A percentile compares a stretch with the other conserved stretches of the same genome.
Evolutionary conservation across 1,284 basidiomycete species (phyloP).

Genomic region (Apiotrichum laibachii): DNA sequence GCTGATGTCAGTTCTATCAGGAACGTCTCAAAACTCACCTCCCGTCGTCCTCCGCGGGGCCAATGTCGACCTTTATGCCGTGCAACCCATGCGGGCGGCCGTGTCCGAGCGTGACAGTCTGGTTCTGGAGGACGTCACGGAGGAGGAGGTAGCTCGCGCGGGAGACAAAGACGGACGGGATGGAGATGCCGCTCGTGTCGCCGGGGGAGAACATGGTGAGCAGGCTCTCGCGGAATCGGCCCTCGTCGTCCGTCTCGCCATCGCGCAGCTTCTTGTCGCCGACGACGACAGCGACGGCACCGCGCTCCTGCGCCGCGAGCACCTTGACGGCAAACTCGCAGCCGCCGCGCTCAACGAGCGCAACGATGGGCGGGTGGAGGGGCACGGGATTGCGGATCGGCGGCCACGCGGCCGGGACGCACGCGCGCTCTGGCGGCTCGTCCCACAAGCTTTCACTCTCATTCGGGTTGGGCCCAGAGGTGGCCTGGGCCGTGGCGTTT

Average conservation of each 20-base stretch:
- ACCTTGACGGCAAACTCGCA: constrained; percentile 87
- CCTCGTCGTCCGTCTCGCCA: constrained; percentile 56
- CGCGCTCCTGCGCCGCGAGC: constrained; percentile 72
- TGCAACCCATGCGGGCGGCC: constrained; percentile 11
- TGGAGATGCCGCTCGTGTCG: constrained; percentile 51
- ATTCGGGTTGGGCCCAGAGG: background rate
- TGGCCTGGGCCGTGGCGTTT: background rate
- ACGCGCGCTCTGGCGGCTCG: constrained; percentile 23
- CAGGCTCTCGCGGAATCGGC: constrained; percentile 69
- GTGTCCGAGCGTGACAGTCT: constrained; percentile 12
- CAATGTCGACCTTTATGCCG: constrained; percentile 39
- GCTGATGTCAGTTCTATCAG: constrained; percentile 21
- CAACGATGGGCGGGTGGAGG: constrained; percentile 56
- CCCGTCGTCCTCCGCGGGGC: constrained; percentile 40
- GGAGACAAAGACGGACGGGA: constrained; percentile 54
- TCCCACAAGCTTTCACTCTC: background rate
- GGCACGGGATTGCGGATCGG: constrained; percentile 24
- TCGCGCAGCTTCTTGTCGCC: constrained; percentile 59
- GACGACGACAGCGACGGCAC: constrained; percentile 83
- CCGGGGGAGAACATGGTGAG: constrained; percentile 84
- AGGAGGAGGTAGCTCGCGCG: constrained; percentile 51
- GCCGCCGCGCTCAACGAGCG: constrained; percentile 75
- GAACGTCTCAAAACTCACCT: constrained; percentile 29
- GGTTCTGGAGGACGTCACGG: constrained; percentile 40
- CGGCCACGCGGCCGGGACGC: constrained; percentile 30